Evolutionary conservation across 2,329 filamentous ascomycete genomes (phyloP).

Genomic region (Nannizzia gypsea): DNA sequence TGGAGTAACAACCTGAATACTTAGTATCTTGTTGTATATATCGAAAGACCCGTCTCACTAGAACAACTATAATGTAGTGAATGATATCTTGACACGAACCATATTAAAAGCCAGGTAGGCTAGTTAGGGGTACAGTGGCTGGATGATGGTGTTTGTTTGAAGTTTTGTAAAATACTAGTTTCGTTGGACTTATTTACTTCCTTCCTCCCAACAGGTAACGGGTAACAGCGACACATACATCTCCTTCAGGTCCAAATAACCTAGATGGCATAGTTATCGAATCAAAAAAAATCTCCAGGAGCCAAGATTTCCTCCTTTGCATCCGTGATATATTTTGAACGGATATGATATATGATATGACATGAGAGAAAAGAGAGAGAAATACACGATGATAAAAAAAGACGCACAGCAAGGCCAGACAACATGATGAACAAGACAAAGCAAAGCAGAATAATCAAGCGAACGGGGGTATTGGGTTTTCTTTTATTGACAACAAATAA

Average conservation of each 20-base stretch:
- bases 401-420: neutral
- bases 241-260: neutral
- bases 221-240: neutral
- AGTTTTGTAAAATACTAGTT: neutral
- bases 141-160: neutral
- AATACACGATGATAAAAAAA: neutral
- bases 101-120: neutral
- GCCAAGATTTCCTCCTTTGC: neutral
- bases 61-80: neutral
- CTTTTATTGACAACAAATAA: neutral
- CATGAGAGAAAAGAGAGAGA: neutral
- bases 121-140: neutral
- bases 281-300: neutral
- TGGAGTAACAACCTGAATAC: neutral
- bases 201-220: no score
- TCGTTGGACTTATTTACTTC: neutral
- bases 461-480: constrained; percentile 4
- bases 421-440: neutral
- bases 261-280: neutral
- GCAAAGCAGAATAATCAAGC: neutral
- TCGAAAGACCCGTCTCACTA: no score
- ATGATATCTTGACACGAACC: neutral
- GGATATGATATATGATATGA: constrained; percentile 3
- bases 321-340: neutral
- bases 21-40: no score